Evolutionary conservation across 345 rosid genomes (phyloP), one percentile per base, ranked within the genome.

Genomic region (Rhodamnia argentea): DNA sequence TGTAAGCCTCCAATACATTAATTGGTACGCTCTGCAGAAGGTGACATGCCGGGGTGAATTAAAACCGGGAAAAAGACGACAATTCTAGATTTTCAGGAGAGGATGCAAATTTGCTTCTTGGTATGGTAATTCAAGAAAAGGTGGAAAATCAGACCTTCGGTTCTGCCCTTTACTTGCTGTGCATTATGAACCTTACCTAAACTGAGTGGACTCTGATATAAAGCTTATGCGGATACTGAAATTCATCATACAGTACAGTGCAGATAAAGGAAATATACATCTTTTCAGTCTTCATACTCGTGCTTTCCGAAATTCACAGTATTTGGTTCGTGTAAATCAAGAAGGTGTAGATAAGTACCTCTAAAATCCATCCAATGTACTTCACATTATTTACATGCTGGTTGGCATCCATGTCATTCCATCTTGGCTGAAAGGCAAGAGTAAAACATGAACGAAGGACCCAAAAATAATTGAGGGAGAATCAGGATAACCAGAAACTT

Each of bases 331-430:
- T 18, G 75, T 18, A 70, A 10, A 37, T 10, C 44, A n/a, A 42
- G 14, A 23, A 26, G 59, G 53, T 44, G 13, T 20, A 7, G 14
- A 18, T 32, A 60, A 29, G 50, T 88, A 93, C 95, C 94, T 94
- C 97, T 42, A 94, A 90, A 83, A 93, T 92, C 96, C 96, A 94
- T 52, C 94, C 93, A 37, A 94, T 90, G 90, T 94, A 94, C 85
- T 94, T 94, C 52, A 93, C 95, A 87, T 94, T 94, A 89, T 93
- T 94, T 50, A 94, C 96, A 51, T 94, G 96, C 86, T 93, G 96
- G 86, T 94, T 94, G 82, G 91, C 91, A 89, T 94, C 96, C 90
- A 94, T 86, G 86, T 94, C 96, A 83, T 87, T 94, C 96, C 96
- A 92, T 86, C 93, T 90, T 42, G 96, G 94, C 96, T 94, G 94